phyloP scores from a whole-genome alignment of 2,329 filamentous ascomycete species.

The Curvularia verruculosa region DNA sequence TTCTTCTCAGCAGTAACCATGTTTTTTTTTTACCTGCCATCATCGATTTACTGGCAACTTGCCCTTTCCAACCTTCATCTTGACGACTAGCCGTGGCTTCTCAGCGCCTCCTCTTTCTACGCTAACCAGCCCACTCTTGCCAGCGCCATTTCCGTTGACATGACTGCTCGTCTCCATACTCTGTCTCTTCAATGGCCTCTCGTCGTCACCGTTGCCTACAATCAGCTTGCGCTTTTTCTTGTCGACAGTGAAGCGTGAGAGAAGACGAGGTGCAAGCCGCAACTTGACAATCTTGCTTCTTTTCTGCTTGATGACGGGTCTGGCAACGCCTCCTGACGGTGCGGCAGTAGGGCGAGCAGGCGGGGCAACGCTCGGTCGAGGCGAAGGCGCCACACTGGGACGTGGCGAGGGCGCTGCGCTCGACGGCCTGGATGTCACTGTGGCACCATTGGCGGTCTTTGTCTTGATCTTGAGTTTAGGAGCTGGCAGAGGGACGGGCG shows the following conservation, averaged over 20 bases:
- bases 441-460: conserved; percentile 24
- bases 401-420: conserved; percentile 25
- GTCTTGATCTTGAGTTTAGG: conserved; percentile 40
- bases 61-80: conserved; percentile 27
- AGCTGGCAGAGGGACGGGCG: conserved; percentile 31
- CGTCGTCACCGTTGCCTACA: conserved; percentile 18
- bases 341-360: conserved; percentile 10
- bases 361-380: conserved; percentile 17
- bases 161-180: conserved; percentile 30
- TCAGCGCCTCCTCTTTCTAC: conserved; percentile 26
- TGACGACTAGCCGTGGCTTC: conserved; percentile 25
- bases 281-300: conserved; percentile 38
- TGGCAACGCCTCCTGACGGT: conserved; percentile 8
- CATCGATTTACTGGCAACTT: conserved; percentile 15
- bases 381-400: conserved; percentile 18
- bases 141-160: conserved; percentile 15
- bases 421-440: conserved; percentile 13
- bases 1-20: background rate
- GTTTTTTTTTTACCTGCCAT: too few relatives aligned
- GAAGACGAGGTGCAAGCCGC: conserved; percentile 23
- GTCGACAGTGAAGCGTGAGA: conserved; percentile 20
- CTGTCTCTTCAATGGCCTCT: conserved; percentile 37
- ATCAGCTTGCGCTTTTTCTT: conserved; percentile 34
- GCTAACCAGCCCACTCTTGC: conserved; percentile 25
- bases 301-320: conserved; percentile 25